phyloP scores from a whole-genome alignment of 129 eudicot genomes.

The Scalesia atractyloides region DNA sequence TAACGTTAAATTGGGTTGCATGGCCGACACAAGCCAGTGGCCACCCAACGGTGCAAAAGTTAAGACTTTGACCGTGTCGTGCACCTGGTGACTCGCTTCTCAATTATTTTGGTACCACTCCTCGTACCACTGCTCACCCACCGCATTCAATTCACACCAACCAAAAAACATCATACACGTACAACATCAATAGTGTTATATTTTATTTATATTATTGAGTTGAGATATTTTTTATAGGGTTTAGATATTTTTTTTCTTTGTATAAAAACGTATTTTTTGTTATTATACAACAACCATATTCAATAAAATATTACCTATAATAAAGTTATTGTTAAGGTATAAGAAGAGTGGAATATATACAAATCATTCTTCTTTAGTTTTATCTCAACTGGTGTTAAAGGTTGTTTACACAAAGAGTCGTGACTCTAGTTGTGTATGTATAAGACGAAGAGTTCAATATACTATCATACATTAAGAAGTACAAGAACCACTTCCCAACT shows the following conservation, averaged over 20 bases:
- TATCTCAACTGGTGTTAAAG: too few relatives aligned
- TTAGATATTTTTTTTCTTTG: neutral
- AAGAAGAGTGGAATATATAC: neutral
- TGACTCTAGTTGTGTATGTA: too few relatives aligned
- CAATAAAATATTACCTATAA: neutral
- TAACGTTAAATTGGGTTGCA: conserved; percentile 1
- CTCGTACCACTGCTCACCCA: conserved; percentile 23
- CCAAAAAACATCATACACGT: neutral
- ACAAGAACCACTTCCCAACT: too few relatives aligned
- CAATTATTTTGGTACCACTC: neutral
- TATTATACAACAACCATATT: too few relatives aligned
- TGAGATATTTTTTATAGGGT: too few relatives aligned
- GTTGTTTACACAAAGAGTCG: too few relatives aligned
- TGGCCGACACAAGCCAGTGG: conserved; percentile 12
- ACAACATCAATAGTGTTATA: neutral
- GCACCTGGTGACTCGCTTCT: neutral
- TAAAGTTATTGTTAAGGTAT: too few relatives aligned
- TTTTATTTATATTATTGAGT: neutral
- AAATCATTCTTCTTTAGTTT: too few relatives aligned
- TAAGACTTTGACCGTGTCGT: conserved; percentile 20
- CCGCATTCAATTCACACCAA: conserved; percentile 18
- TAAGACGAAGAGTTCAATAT: too few relatives aligned
- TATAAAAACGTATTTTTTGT: neutral
- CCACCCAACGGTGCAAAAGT: conserved; percentile 5
- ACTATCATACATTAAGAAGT: too few relatives aligned